Conservation (phyloP, 108 stramenopile species). For the Skeletonema menzelii region DNA sequence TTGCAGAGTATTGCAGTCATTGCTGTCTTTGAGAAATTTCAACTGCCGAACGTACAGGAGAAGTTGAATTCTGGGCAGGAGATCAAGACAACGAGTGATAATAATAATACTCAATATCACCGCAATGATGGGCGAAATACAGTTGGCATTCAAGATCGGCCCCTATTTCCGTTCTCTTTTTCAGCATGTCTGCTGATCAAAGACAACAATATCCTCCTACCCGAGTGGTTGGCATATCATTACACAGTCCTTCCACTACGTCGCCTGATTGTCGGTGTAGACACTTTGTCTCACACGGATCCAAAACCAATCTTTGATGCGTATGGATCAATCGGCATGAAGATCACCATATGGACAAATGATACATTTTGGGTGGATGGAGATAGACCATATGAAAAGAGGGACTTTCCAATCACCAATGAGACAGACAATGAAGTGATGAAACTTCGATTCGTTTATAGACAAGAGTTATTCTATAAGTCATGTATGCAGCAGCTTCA, state of each 20-base stretch:
- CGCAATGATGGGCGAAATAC: too few relatives aligned
- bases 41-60: too few relatives aligned
- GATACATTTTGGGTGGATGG: conserved; percentile 15
- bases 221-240: conserved; percentile 66
- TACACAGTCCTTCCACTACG: conserved; percentile 51
- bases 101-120: too few relatives aligned
- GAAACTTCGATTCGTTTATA: background rate
- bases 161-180: conserved; percentile 27
- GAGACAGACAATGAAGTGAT: background rate
- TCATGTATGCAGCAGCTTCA: conserved; percentile 35
- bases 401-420: background rate
- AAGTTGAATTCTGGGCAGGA: too few relatives aligned
- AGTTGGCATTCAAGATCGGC: background rate
- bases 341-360: conserved; percentile 16
- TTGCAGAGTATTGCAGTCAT: too few relatives aligned
- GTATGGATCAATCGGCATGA: conserved; percentile 5
- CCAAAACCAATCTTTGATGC: conserved; percentile 5
- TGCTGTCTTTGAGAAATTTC: too few relatives aligned
- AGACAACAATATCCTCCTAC: conserved; percentile 49
- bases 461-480: conserved; percentile 35
- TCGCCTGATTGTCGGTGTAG: conserved; percentile 38
- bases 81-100: too few relatives aligned
- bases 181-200: conserved; percentile 59
- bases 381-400: background rate
- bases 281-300: conserved; percentile 30